These are phyloP conservation scores for Chamaecrista fasciculata DNA, from an alignment of 306 rosid species.

Conservation along the genomic window DNA sequence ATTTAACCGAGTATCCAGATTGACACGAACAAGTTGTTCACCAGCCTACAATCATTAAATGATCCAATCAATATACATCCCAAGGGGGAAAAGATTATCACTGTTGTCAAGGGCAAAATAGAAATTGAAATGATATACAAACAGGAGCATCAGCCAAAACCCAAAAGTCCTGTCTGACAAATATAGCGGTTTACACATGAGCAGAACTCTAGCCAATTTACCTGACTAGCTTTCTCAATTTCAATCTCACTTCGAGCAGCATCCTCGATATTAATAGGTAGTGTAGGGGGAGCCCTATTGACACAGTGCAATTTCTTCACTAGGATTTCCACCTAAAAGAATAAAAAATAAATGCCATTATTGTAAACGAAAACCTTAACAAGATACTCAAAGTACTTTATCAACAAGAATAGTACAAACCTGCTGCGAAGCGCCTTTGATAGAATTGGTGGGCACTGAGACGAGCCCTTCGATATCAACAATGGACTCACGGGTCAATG, in stretches of 20 bases:
- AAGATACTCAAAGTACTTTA: neutral
- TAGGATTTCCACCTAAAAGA: slow-evolving; percentile 78
- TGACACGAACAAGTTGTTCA: slow-evolving; percentile 61
- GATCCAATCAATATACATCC: slow-evolving; percentile 5
- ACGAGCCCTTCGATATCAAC: slow-evolving; percentile 74
- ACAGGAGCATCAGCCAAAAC: neutral
- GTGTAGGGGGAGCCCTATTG: slow-evolving; percentile 59
- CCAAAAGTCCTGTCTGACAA: neutral
- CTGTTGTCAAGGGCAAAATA: neutral
- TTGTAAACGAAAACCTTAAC: neutral
- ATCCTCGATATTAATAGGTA: slow-evolving; percentile 81
- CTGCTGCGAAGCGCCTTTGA: slow-evolving; percentile 88
- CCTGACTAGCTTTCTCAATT: slow-evolving; percentile 5
- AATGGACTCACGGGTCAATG: slow-evolving; percentile 76
- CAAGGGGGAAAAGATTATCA: neutral
- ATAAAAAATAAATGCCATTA: neutral
- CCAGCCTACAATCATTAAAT: slow-evolving; percentile 44
- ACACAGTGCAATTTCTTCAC: slow-evolving; percentile 71
- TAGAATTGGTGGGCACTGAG: slow-evolving; percentile 53
- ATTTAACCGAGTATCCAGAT: slow-evolving; percentile 67
- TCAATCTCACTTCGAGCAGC: slow-evolving; percentile 37
- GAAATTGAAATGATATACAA: neutral
- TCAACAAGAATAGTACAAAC: slow-evolving; percentile 20
- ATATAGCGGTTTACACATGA: neutral
- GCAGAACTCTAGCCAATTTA: neutral